phyloP scores from a whole-genome alignment of 257 asterid species.

The Nicotiana undulata region DNA sequence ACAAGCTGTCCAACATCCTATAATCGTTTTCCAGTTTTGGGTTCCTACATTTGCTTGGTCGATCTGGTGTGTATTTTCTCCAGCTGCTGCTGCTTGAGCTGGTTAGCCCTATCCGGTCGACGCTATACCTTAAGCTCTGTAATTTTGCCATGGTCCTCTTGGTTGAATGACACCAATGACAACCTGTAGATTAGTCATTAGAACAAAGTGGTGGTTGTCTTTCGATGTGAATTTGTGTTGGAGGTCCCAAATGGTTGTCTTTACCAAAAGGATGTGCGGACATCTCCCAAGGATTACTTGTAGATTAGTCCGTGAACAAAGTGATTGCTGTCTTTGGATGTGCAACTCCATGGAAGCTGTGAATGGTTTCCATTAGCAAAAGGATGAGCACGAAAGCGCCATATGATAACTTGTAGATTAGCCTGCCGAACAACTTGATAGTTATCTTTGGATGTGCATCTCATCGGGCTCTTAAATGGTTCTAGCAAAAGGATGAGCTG shows the following conservation, averaged over 20 bases:
- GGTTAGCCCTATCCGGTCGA: background rate
- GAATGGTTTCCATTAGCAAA: background rate
- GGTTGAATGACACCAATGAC: background rate
- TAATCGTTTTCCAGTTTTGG: background rate
- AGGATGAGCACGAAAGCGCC: background rate
- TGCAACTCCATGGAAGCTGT: background rate
- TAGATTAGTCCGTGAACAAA: background rate
- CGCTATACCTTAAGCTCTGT: background rate
- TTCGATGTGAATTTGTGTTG: background rate
- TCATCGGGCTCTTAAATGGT: background rate
- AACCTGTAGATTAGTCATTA: background rate
- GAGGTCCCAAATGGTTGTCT: background rate
- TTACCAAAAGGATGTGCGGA: background rate
- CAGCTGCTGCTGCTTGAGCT: slow-evolving; percentile 1
- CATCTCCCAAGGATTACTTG: background rate
- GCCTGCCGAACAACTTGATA: background rate
- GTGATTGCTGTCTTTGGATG: background rate
- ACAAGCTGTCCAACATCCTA: slow-evolving; percentile 28
- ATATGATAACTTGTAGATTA: background rate
- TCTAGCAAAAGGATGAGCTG: background rate
- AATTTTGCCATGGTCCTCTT: background rate
- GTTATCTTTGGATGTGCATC: background rate
- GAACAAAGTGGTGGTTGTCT: background rate
- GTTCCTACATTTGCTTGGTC: background rate
- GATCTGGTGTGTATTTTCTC: background rate